These are phyloP conservation scores for Albatrellus sp. DNA, from an alignment of 1,284 basidiomycete species.

Conservation along the genomic window DNA sequence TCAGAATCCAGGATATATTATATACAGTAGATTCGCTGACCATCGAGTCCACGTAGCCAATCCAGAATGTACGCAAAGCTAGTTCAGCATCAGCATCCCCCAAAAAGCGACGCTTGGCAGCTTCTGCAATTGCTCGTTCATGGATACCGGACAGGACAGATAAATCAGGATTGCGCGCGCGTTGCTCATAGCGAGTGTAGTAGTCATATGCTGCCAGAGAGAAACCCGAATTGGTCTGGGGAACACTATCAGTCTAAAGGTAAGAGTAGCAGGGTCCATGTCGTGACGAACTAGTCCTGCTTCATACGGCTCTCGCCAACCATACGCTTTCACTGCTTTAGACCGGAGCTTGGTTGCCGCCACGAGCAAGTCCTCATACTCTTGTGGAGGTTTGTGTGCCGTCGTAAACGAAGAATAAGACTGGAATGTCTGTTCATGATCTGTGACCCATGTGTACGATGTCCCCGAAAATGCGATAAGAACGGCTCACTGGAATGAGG, in stretches of 20 bases:
- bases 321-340: slow-evolving; percentile 45
- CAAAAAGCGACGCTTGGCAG: slow-evolving; percentile 40
- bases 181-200: slow-evolving; percentile 55
- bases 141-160: slow-evolving; percentile 51
- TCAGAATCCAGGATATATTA: background rate
- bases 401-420: slow-evolving; percentile 83
- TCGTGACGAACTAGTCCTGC: slow-evolving; percentile 34
- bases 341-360: slow-evolving; percentile 60
- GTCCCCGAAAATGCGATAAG: background rate
- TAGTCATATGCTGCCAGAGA: slow-evolving; percentile 50
- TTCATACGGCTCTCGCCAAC: slow-evolving; percentile 52
- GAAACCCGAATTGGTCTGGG: slow-evolving; percentile 30
- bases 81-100: slow-evolving; percentile 44
- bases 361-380: slow-evolving; percentile 71
- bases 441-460: slow-evolving; percentile 19
- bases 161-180: slow-evolving; percentile 51
- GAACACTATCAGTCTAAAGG: slow-evolving; percentile 3
- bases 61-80: slow-evolving; percentile 49
- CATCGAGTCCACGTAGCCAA: slow-evolving; percentile 47
- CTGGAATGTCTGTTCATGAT: slow-evolving; percentile 68
- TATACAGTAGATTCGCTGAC: slow-evolving; percentile 17
- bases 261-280: background rate
- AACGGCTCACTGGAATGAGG: slow-evolving; percentile 50
- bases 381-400: slow-evolving; percentile 51
- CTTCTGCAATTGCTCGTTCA: slow-evolving; percentile 70